phyloP scores from a whole-genome alignment of 108 stramenopile species.

The Skeletonema tropicum region DNA sequence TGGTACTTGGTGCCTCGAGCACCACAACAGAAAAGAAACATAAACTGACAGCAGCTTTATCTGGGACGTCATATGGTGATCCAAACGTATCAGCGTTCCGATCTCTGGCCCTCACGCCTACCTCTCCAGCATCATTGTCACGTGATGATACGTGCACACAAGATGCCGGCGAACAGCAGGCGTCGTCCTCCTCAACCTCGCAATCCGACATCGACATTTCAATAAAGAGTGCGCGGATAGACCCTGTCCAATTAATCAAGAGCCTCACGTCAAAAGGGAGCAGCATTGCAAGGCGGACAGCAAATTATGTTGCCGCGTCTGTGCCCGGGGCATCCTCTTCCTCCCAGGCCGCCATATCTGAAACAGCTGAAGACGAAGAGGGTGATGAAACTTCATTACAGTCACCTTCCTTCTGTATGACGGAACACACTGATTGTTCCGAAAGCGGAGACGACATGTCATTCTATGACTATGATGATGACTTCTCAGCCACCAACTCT shows the following conservation, averaged over 20 bases:
- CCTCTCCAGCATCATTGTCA: neutral
- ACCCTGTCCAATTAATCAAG: conserved; percentile 66
- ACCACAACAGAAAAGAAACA: conserved; percentile 6
- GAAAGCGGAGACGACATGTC: conserved; percentile 52
- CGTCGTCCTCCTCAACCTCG: too few species aligned
- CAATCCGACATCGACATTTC: conserved; percentile 47
- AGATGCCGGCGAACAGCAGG: neutral
- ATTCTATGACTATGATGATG: conserved; percentile 51
- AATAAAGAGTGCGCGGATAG: conserved; percentile 67
- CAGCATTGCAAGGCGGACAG: conserved; percentile 46
- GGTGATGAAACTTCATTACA: neutral
- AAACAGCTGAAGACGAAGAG: neutral
- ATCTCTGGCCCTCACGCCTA: neutral
- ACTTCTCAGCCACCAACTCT: conserved; percentile 22
- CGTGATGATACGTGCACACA: neutral
- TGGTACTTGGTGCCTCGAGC: neutral
- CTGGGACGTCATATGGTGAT: neutral
- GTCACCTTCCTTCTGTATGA: conserved; percentile 8
- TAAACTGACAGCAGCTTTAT: neutral
- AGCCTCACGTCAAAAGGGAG: conserved; percentile 54
- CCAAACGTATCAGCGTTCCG: neutral
- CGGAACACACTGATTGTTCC: conserved; percentile 35
- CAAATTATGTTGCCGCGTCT: conserved; percentile 23
- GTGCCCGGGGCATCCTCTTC: neutral
- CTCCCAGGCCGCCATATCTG: conserved; percentile 1